Percentiles rank a stretch among this genome's conserved stretches.
phyloP scores from a whole-genome alignment of 2,329 filamentous ascomycete genomes.

The Pseudogymnoascus sp. region DNA sequence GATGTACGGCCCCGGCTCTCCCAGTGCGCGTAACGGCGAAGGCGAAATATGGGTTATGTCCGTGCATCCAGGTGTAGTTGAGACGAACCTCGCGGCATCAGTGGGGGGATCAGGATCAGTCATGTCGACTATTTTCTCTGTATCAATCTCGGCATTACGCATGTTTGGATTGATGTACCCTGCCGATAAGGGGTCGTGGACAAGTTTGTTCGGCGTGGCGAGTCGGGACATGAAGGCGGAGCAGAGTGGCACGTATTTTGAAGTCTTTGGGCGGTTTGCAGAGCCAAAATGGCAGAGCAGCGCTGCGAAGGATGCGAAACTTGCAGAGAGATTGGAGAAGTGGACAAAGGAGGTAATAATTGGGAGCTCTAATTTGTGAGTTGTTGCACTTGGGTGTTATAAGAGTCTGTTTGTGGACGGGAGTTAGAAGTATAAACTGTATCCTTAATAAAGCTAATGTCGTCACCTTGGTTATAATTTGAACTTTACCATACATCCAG shows the following conservation, averaged over 20 bases:
- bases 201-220: constrained; percentile 32
- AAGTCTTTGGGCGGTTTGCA: constrained; percentile 26
- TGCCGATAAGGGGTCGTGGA: constrained; percentile 32
- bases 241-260: constrained; percentile 32
- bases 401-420: background rate
- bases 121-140: constrained; percentile 14
- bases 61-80: constrained; percentile 25
- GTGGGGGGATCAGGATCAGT: constrained; percentile 15
- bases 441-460: background rate
- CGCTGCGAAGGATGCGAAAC: constrained; percentile 29
- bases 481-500: background rate
- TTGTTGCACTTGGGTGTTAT: constrained; percentile 9
- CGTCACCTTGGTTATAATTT: background rate
- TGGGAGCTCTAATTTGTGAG: constrained; percentile 13
- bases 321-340: constrained; percentile 30
- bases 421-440: background rate
- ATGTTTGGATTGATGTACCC: constrained; percentile 22
- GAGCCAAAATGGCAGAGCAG: constrained; percentile 30
- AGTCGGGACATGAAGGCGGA: constrained; percentile 32
- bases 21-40: constrained; percentile 22
- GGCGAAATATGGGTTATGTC: constrained; percentile 34
- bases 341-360: constrained; percentile 30
- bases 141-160: constrained; percentile 16
- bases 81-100: constrained; percentile 23
- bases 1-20: constrained; percentile 29